A percentile compares a stretch with the other conserved stretches of the same genome.
Evolutionary conservation across 495 filamentous ascomycete species (phyloP).

Genomic region (Cercophora samala): DNA sequence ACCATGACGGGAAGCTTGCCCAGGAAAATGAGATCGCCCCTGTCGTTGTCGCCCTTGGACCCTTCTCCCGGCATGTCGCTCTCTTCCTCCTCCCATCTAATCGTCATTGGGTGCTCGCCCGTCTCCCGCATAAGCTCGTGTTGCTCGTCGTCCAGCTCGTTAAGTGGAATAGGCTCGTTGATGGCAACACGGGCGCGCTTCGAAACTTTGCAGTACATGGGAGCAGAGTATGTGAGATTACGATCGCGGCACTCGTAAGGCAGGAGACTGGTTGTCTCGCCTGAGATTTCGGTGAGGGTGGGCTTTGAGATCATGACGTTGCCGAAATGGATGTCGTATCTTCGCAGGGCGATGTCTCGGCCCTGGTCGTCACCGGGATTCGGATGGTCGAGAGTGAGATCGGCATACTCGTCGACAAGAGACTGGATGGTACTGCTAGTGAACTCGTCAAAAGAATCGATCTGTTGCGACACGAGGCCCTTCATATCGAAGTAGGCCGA

Average conservation of each 20-base stretch:
- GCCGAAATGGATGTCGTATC: constrained; percentile 92
- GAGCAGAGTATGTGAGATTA: constrained; percentile 91
- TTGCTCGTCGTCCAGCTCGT: constrained; percentile 62
- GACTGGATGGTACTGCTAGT: constrained; percentile 88
- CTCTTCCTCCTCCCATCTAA: constrained; percentile 58
- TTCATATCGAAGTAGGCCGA: constrained; percentile 92
- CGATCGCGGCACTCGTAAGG: constrained; percentile 92
- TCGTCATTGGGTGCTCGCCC: constrained; percentile 50
- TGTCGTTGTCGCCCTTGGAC: constrained; percentile 40
- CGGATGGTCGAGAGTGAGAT: constrained; percentile 84
- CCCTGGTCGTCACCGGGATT: constrained; percentile 65
- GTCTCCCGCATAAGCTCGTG: constrained; percentile 45
- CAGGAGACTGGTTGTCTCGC: constrained; percentile 71
- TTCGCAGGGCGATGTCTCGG: constrained; percentile 72
- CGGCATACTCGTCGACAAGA: constrained; percentile 81
- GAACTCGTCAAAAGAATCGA: constrained; percentile 98
- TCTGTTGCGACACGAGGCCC: constrained; percentile 93
- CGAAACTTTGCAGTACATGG: constrained; percentile 79
- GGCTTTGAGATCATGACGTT: constrained; percentile 78
- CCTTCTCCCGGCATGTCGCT: constrained; percentile 37
- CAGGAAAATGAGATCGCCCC: constrained; percentile 62
- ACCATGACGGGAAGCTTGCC: constrained; percentile 97
- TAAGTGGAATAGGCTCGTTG: constrained; percentile 62
- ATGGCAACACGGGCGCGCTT: constrained; percentile 77
- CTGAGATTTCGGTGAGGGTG: constrained; percentile 87